Percentiles rank a stretch among this genome's conserved stretches.
Evolutionary conservation across 2,329 filamentous ascomycete species (phyloP).

Genomic region (Herpotrichia juniperi): DNA sequence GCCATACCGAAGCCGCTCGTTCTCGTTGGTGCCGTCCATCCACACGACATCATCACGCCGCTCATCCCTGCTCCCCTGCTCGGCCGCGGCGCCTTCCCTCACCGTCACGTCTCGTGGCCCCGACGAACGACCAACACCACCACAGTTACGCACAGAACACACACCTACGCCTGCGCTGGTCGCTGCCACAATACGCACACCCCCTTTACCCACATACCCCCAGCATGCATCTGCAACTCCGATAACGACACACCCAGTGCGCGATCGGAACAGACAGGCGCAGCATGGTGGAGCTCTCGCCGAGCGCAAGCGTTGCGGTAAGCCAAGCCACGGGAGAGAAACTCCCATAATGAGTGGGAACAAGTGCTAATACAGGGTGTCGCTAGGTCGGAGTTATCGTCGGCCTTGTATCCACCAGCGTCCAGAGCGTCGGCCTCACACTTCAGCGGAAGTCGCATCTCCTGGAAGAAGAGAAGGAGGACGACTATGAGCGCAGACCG

Average conservation of each 20-base stretch:
- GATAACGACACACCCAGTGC: slow-evolving; percentile 36
- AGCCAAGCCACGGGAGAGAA: slow-evolving; percentile 20
- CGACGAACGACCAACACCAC: slow-evolving; percentile 24
- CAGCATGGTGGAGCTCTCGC: slow-evolving; percentile 50
- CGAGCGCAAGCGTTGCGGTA: slow-evolving; percentile 50
- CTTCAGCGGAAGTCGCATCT: slow-evolving; percentile 98
- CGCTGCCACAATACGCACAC: slow-evolving; percentile 2
- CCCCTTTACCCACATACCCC: slow-evolving; percentile 1
- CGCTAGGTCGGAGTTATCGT: slow-evolving; percentile 93
- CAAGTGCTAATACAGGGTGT: slow-evolving; percentile 15
- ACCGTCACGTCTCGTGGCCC: slow-evolving; percentile 33
- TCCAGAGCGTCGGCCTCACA: slow-evolving; percentile 93
- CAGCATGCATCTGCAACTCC: slow-evolving; percentile 36
- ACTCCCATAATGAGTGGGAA: neutral
- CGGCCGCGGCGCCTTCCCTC: slow-evolving; percentile 25
- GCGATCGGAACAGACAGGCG: slow-evolving; percentile 17
- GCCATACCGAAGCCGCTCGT: neutral
- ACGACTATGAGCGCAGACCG: slow-evolving; percentile 78
- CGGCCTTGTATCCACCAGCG: slow-evolving; percentile 88
- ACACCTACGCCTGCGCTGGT: slow-evolving; percentile 11
- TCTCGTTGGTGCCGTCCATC: neutral
- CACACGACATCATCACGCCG: slow-evolving; percentile 37
- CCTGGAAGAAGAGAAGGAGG: slow-evolving; percentile 90
- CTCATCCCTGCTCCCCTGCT: slow-evolving; percentile 36
- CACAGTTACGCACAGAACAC: neutral